These are phyloP conservation scores for Kwoniella europaea DNA, from an alignment of 768 basidiomycete genomes.

Conservation along the genomic window DNA sequence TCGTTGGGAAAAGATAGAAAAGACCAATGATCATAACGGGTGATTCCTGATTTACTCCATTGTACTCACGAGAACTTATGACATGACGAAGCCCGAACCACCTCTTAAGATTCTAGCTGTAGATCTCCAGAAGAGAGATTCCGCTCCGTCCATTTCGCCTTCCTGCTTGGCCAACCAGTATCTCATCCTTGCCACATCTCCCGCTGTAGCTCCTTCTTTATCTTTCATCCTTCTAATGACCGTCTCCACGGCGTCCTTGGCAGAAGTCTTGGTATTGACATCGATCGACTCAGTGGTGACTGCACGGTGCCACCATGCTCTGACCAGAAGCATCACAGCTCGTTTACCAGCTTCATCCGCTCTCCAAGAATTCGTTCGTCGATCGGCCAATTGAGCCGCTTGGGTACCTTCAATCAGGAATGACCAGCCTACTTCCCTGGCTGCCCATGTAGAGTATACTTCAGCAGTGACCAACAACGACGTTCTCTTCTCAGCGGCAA, in stretches of 20 bases:
- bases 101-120: constrained; percentile 51
- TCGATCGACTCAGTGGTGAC: constrained; percentile 52
- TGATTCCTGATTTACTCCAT: neutral
- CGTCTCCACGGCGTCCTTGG: constrained; percentile 55
- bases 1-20: neutral
- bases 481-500: constrained; percentile 50
- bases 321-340: constrained; percentile 52
- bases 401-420: constrained; percentile 55
- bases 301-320: constrained; percentile 56
- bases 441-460: constrained; percentile 58
- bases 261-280: constrained; percentile 50
- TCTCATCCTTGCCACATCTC: constrained; percentile 54
- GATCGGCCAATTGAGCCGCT: constrained; percentile 45
- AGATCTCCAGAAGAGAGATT: constrained; percentile 55
- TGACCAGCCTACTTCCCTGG: constrained; percentile 58
- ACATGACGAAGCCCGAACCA: constrained; percentile 51
- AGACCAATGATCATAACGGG: neutral
- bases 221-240: constrained; percentile 53
- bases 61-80: neutral
- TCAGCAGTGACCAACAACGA: constrained; percentile 55
- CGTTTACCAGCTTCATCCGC: constrained; percentile 53
- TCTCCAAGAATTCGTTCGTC: constrained; percentile 49
- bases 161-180: constrained; percentile 42
- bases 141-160: constrained; percentile 55
- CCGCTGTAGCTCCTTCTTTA: constrained; percentile 48